Percentiles rank a stretch among this genome's conserved stretches.
These are phyloP conservation scores for Phytophthora hybrid DNA, from an alignment of 352 stramenopile genomes.

Conservation along the genomic window DNA sequence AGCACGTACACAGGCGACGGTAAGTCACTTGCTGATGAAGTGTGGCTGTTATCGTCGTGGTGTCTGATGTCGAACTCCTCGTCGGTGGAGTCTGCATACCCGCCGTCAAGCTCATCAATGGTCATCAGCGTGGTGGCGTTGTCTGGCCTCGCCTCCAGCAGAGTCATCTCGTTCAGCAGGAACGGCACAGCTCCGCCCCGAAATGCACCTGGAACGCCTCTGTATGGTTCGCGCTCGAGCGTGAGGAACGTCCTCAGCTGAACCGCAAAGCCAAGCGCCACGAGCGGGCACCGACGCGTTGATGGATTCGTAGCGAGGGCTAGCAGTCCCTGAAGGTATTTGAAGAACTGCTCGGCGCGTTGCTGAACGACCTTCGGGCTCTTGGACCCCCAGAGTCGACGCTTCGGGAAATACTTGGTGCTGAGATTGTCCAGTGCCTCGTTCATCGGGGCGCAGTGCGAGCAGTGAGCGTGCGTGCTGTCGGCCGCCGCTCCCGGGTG, in stretches of 20 bases:
- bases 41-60: conserved; percentile 21
- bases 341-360: conserved; percentile 61
- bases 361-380: conserved; percentile 46
- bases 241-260: conserved; percentile 73
- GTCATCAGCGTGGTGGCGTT: conserved; percentile 62
- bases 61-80: conserved; percentile 41
- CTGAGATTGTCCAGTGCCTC: conserved; percentile 53
- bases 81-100: conserved; percentile 19
- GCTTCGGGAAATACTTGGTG: conserved; percentile 59
- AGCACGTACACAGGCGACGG: conserved; percentile 34
- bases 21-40: conserved; percentile 33
- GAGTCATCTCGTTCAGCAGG: conserved; percentile 53
- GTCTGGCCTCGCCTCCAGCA: conserved; percentile 40
- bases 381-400: conserved; percentile 69
- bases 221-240: conserved; percentile 55
- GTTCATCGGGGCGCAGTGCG: conserved; percentile 64
- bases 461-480: conserved; percentile 54
- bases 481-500: conserved; percentile 21
- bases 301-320: conserved; percentile 60
- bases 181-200: conserved; percentile 50
- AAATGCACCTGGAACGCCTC: conserved; percentile 44
- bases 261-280: conserved; percentile 57
- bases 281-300: conserved; percentile 63
- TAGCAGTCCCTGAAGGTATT: conserved; percentile 66
- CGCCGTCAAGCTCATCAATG: conserved; percentile 49